These are phyloP conservation scores for Mycena floridula DNA, from an alignment of 768 basidiomycete genomes.

Conservation along the genomic window DNA sequence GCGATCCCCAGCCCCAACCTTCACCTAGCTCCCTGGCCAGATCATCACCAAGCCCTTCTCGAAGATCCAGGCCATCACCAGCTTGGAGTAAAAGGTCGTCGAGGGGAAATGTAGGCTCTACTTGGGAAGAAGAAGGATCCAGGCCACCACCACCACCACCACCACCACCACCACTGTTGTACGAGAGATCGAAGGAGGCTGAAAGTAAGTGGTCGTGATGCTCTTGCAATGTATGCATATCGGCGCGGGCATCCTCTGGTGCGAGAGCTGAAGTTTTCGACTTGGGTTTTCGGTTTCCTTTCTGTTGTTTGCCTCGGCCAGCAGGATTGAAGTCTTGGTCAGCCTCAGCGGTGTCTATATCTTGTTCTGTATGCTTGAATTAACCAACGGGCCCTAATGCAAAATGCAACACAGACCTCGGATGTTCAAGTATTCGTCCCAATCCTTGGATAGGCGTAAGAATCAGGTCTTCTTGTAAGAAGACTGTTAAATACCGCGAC, in stretches of 20 bases:
- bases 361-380: background rate
- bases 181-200: constrained; percentile 60
- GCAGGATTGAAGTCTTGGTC: constrained; percentile 51
- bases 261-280: constrained; percentile 18
- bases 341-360: constrained; percentile 7
- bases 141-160: constrained; percentile 24
- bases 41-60: constrained; percentile 65
- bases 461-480: background rate
- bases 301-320: constrained; percentile 8
- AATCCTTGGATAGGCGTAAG: constrained; percentile 37
- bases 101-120: constrained; percentile 39
- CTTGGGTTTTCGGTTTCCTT: constrained; percentile 22
- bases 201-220: constrained; percentile 63
- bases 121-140: constrained; percentile 51
- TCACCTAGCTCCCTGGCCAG: constrained; percentile 70
- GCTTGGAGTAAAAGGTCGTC: constrained; percentile 47
- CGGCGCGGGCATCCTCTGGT: constrained; percentile 42
- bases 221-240: constrained; percentile 63
- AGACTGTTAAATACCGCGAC: constrained; percentile 37
- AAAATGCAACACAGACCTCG: constrained; percentile 34
- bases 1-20: constrained; percentile 52
- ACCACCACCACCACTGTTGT: constrained; percentile 29
- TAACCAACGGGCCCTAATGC: constrained; percentile 1
- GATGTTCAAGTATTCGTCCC: constrained; percentile 56
- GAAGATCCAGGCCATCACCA: constrained; percentile 51